Evolutionary conservation across 371 early-diverging fungal genomes (phyloP).

Genomic region (Mortierella sp.): DNA sequence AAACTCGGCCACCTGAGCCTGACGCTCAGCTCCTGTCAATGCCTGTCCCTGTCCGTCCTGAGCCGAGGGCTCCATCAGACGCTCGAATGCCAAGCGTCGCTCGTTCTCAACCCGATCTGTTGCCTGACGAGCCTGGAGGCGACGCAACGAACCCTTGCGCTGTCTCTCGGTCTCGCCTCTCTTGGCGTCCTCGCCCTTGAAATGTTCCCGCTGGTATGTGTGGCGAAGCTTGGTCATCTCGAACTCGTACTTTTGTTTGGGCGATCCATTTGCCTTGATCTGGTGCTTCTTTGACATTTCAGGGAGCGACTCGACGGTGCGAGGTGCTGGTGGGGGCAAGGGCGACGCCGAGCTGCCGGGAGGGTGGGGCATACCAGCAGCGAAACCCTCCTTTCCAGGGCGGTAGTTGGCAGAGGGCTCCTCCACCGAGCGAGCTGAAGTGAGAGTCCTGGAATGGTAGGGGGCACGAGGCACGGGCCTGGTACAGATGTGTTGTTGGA

Average conservation of each 20-base stretch:
- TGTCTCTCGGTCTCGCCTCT: conserved; percentile 31
- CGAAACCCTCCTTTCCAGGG: conserved; percentile 57
- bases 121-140: conserved; percentile 38
- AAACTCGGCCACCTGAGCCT: conserved; percentile 44
- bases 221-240: conserved; percentile 59
- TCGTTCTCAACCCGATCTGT: conserved; percentile 45
- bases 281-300: conserved; percentile 56
- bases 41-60: conserved; percentile 14
- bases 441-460: conserved; percentile 32
- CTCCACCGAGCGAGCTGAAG: conserved; percentile 47
- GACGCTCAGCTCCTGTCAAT: conserved; percentile 33
- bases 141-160: conserved; percentile 39
- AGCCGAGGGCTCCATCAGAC: conserved; percentile 41
- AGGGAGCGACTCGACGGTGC: conserved; percentile 49
- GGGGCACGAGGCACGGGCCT: conserved; percentile 34
- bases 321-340: conserved; percentile 45
- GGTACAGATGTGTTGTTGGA: conserved; percentile 30
- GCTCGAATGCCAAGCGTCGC: conserved; percentile 41
- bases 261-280: conserved; percentile 37
- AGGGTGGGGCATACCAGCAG: conserved; percentile 58
- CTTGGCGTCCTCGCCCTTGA: conserved; percentile 24
- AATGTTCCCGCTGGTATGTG: conserved; percentile 44
- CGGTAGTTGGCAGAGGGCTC: conserved; percentile 56
- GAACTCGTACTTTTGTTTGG: conserved; percentile 45
- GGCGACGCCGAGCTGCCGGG: conserved; percentile 51